A percentile compares a stretch with the other conserved stretches of the same genome.
Conservation (phyloP, 192 early-diverging fungal species). For the Podila minutissima region DNA sequence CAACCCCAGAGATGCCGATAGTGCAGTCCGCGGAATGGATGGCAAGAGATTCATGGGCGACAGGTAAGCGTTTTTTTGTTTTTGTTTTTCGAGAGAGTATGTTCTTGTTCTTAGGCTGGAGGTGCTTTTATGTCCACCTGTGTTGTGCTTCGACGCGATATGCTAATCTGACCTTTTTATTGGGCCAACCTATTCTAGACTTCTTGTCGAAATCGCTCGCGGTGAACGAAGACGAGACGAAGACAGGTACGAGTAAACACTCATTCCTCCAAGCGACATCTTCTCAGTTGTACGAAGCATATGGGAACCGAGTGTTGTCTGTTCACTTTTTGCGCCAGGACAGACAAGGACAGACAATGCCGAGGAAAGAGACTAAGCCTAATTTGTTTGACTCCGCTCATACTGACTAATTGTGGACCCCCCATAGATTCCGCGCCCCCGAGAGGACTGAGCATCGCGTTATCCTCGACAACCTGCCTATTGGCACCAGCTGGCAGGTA, state of each 20-base stretch:
- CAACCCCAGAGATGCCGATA: slow-evolving; percentile 87
- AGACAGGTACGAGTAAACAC: slow-evolving; percentile 21
- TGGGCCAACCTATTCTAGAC: slow-evolving; percentile 45
- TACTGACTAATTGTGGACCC: background rate
- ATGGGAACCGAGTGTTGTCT: slow-evolving; percentile 33
- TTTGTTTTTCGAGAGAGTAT: too few relatives aligned
- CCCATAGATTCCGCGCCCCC: slow-evolving; percentile 51
- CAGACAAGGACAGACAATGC: too few relatives aligned
- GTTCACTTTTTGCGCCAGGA: too few relatives aligned
- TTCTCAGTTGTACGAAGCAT: slow-evolving; percentile 52
- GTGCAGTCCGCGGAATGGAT: slow-evolving; percentile 87
- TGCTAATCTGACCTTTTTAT: background rate
- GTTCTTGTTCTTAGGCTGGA: too few relatives aligned
- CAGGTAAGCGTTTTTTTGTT: slow-evolving; percentile 61
- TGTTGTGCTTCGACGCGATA: too few relatives aligned
- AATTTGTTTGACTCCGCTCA: slow-evolving; percentile 5
- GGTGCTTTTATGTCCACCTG: too few relatives aligned
- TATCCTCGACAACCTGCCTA: slow-evolving; percentile 83
- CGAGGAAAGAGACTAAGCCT: too few relatives aligned
- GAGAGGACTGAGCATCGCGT: slow-evolving; percentile 74
- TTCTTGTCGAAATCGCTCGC: slow-evolving; percentile 86
- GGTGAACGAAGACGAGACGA: slow-evolving; percentile 66
- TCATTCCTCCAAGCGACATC: too few relatives aligned
- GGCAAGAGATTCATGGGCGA: slow-evolving; percentile 86
- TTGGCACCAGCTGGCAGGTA: slow-evolving; percentile 88